Conservation (phyloP, 176 grass and related monocot genomes). For the Ampelocalamus luodianensis region DNA sequence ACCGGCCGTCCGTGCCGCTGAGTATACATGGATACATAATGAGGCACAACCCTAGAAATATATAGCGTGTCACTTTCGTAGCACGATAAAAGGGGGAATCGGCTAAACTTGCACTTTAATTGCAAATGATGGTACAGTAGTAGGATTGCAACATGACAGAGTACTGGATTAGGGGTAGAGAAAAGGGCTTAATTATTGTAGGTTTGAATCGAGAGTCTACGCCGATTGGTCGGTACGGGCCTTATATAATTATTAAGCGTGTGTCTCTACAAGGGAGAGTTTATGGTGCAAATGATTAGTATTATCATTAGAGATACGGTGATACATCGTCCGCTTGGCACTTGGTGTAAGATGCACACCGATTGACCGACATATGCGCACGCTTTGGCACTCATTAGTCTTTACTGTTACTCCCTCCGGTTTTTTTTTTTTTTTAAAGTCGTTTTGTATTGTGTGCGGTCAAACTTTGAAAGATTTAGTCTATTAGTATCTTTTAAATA, state of each 20-base stretch:
- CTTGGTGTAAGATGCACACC: background rate
- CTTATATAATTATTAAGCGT: background rate
- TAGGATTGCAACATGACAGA: background rate
- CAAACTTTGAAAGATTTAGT: no score
- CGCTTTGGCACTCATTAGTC: background rate
- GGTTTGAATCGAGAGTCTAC: background rate
- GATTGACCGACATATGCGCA: background rate
- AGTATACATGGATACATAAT: background rate
- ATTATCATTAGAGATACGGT: background rate
- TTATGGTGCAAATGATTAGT: background rate
- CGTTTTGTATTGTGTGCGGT: no score
- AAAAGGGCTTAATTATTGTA: background rate
- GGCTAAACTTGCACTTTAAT: constrained; percentile 1
- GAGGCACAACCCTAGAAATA: background rate
- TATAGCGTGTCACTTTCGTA: background rate
- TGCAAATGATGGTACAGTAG: background rate
- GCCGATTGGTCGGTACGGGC: background rate
- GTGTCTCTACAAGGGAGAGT: background rate
- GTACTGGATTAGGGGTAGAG: background rate
- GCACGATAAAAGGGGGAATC: background rate
- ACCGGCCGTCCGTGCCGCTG: background rate
- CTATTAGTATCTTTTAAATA: no score
- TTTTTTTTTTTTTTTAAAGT: no score
- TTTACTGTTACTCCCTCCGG: no score
- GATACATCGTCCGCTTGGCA: background rate